These are phyloP conservation scores for Periconia digitata DNA, from an alignment of 2,329 filamentous ascomycete genomes.

Conservation along the genomic window DNA sequence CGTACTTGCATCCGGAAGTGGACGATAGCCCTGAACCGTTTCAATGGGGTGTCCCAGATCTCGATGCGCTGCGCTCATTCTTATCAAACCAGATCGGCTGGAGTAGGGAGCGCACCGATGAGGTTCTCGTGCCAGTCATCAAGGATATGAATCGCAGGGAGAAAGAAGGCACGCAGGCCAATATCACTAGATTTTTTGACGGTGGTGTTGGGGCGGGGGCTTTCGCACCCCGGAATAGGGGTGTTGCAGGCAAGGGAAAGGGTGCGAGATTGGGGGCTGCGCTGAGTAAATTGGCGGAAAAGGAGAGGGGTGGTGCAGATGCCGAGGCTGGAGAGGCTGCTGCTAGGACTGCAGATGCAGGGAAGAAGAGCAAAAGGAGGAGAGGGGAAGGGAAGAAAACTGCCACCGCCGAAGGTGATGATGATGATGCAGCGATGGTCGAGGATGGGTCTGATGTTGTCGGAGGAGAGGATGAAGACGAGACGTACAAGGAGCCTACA, in stretches of 20 bases:
- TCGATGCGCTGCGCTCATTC: slow-evolving; percentile 80
- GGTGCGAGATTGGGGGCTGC: slow-evolving; percentile 40
- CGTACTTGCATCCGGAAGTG: slow-evolving; percentile 85
- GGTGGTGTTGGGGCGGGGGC: slow-evolving; percentile 71
- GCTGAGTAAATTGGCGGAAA: slow-evolving; percentile 31
- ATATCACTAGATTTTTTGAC: slow-evolving; percentile 91
- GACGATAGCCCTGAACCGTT: slow-evolving; percentile 77
- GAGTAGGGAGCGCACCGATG: slow-evolving; percentile 88
- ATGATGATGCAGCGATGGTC: slow-evolving; percentile 3
- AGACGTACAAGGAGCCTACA: slow-evolving; percentile 30
- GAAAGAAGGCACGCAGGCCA: slow-evolving; percentile 88
- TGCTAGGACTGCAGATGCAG: slow-evolving; percentile 1
- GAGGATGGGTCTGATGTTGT: slow-evolving; percentile 15
- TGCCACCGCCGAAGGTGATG: slow-evolving; percentile 14
- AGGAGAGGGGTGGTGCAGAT: slow-evolving; percentile 24
- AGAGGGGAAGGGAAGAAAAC: slow-evolving; percentile 18
- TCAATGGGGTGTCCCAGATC: slow-evolving; percentile 93
- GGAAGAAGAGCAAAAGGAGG: slow-evolving; percentile 17
- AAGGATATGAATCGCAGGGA: slow-evolving; percentile 90
- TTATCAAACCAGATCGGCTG: slow-evolving; percentile 93
- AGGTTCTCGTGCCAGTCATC: slow-evolving; percentile 93
- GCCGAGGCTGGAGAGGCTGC: slow-evolving; percentile 11
- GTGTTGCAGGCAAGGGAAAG: slow-evolving; percentile 42
- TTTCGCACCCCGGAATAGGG: slow-evolving; percentile 69
- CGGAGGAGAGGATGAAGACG: slow-evolving; percentile 20